A percentile compares a stretch with the other conserved stretches of the same genome.
These are phyloP conservation scores for Casuarina cunninghamiana DNA, from an alignment of 306 rosid genomes.

Conservation along the genomic window DNA sequence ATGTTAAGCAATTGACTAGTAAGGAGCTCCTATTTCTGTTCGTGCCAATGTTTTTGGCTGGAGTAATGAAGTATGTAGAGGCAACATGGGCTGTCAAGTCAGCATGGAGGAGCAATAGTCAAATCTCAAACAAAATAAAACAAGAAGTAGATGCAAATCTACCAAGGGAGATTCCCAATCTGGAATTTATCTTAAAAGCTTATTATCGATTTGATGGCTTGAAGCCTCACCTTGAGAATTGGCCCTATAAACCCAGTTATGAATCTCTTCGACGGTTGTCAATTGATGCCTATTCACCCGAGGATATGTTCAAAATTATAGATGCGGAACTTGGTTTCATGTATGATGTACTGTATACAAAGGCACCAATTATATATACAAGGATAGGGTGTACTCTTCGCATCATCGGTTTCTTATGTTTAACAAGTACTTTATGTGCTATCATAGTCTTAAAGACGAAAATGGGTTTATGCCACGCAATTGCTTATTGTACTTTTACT, in stretches of 20 bases:
- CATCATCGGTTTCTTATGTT: conserved; percentile 36
- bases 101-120: conserved; percentile 44
- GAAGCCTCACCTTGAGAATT: conserved; percentile 62
- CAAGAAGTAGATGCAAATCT: conserved; percentile 41
- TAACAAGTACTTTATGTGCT: conserved; percentile 37
- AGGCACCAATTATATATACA: conserved; percentile 55
- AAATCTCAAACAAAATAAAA: conserved; percentile 41
- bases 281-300: conserved; percentile 30
- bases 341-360: conserved; percentile 72
- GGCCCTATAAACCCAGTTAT: conserved; percentile 50
- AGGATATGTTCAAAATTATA: conserved; percentile 48
- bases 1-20: conserved; percentile 26
- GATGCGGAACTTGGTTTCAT: conserved; percentile 66
- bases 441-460: conserved; percentile 19
- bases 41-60: conserved; percentile 49
- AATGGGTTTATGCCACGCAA: conserved; percentile 20
- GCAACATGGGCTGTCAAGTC: conserved; percentile 60
- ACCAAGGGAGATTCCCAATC: conserved; percentile 40
- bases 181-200: conserved; percentile 55
- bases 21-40: conserved; percentile 33
- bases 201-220: conserved; percentile 56
- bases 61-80: conserved; percentile 62
- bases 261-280: conserved; percentile 47
- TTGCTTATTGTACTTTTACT: conserved; percentile 35
- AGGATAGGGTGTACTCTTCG: conserved; percentile 52